phyloP scores from a whole-genome alignment of 345 rosid genomes.

The Gossypium ekmanianum region DNA sequence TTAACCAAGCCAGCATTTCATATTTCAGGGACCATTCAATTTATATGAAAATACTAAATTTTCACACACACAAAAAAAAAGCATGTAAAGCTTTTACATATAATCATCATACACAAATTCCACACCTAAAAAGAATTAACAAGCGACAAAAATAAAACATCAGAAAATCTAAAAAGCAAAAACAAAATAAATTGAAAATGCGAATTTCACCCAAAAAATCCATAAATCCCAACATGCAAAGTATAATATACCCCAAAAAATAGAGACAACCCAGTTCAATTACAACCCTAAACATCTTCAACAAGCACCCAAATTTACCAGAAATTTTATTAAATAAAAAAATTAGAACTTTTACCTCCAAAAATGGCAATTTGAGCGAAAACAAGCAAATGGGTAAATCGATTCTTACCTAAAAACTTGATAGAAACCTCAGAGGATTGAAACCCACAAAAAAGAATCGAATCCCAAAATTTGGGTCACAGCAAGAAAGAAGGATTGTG shows the following conservation, averaged over 20 bases:
- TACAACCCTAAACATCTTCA: conserved; percentile 11
- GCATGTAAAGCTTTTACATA: neutral
- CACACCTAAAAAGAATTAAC: neutral
- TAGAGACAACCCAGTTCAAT: conserved; percentile 20
- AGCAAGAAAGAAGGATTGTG: conserved; percentile 12
- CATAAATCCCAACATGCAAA: conserved; percentile 1
- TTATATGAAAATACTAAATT: neutral
- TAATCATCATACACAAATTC: neutral
- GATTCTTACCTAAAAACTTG: conserved; percentile 34
- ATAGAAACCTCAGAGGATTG: conserved; percentile 19
- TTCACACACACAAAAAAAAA: neutral
- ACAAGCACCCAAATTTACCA: conserved; percentile 14
- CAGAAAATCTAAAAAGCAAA: neutral
- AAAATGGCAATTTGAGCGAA: conserved; percentile 16
- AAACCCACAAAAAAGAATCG: conserved; percentile 14
- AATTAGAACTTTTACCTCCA: conserved; percentile 19
- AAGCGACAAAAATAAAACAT: conserved; percentile 6
- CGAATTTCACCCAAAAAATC: conserved; percentile 2
- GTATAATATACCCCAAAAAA: conserved; percentile 15
- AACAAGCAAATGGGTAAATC: conserved; percentile 9
- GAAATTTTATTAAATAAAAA: conserved; percentile 1
- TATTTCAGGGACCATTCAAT: neutral
- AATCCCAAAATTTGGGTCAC: conserved; percentile 14
- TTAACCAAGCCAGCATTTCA: neutral
- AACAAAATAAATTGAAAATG: neutral